Evolutionary conservation across 1,139 yeast genomes (phyloP).

Genomic region (Saccharomycopsis hybrid): DNA sequence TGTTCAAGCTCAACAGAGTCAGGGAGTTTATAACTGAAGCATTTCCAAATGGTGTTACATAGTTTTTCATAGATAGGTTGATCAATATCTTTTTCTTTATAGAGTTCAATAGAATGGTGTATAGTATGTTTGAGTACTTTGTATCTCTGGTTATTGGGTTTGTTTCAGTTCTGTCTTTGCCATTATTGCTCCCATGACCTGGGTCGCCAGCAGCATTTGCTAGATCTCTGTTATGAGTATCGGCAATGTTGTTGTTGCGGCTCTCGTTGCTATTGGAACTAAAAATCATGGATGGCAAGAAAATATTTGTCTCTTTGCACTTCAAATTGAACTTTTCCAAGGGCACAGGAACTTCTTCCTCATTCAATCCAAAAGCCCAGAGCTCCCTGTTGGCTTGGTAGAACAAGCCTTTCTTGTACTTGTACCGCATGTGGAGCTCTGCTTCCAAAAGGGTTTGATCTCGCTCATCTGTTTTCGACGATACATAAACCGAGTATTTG

Average conservation of each 20-base stretch:
- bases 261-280: conserved; percentile 22
- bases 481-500: conserved; percentile 17
- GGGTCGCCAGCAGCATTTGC: conserved; percentile 14
- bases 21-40: conserved; percentile 30
- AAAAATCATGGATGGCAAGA: conserved; percentile 32
- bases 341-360: conserved; percentile 30
- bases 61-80: conserved; percentile 37
- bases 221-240: background rate
- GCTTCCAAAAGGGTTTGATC: conserved; percentile 42
- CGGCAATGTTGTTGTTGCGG: background rate
- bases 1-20: conserved; percentile 21
- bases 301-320: conserved; percentile 31
- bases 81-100: conserved; percentile 48
- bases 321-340: conserved; percentile 28
- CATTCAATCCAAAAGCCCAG: conserved; percentile 48
- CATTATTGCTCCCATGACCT: conserved; percentile 22
- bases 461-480: conserved; percentile 18
- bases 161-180: no score
- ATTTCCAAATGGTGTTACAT: conserved; percentile 49
- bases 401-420: conserved; percentile 46
- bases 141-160: conserved; percentile 9
- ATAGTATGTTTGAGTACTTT: conserved; percentile 14
- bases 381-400: conserved; percentile 56
- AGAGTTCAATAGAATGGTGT: conserved; percentile 27
- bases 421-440: conserved; percentile 49